Base-by-base conservation (phyloP, 2,329 filamentous ascomycete species). In the Cordyceps tenuipes region DNA sequence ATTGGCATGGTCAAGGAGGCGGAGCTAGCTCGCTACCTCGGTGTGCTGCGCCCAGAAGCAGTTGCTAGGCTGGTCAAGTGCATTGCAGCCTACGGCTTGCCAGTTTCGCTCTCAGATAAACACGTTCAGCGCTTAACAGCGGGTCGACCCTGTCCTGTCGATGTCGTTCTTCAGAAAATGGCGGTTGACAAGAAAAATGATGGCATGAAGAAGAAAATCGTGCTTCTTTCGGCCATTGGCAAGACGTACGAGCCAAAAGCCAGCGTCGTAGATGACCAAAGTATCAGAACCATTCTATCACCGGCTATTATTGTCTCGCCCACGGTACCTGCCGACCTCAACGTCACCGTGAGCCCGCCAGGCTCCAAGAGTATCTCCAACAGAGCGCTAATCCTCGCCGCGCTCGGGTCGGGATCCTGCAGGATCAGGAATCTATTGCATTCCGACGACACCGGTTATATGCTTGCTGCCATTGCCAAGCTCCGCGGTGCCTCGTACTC, bases 1-100 rank as follows among this genome's bases (percentile, higher is more conserved):
- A 96, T 99, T 66, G 94, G 94, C 29, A 99, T 99, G 94, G 90
- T 97, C 62, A 96, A 95, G 72, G 94, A 99, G 74, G 94, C 93
- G 12, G 94, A 97, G 72, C 78, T 99, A 59, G 90, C 94, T 26
- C 88, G 94, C 60, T 90, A 92, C 72, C 80, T 99, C 1, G 94
- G 94, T 46, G 82, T 96, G 19, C 77, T 99, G 34, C 87, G 88
- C 55, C 90, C 90, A 6, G 89, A 89, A 59, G 94, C 93, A 36
- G 92, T 99, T 13, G 90, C 94, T 10, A 86, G 94, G 60, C 78
- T 99, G 55, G 84, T 88, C 59, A 97, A 97, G 74, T 97, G 92
- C 75, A 91, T 99, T 66, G 84, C 91, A n/a, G 92, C 89, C 73
- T 99, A 96, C 69, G 90, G 89, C 50, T 78, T 99, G 50, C 94